Conservation (phyloP, 192 early-diverging fungal species). For the Globomyces pollinis-pini region DNA sequence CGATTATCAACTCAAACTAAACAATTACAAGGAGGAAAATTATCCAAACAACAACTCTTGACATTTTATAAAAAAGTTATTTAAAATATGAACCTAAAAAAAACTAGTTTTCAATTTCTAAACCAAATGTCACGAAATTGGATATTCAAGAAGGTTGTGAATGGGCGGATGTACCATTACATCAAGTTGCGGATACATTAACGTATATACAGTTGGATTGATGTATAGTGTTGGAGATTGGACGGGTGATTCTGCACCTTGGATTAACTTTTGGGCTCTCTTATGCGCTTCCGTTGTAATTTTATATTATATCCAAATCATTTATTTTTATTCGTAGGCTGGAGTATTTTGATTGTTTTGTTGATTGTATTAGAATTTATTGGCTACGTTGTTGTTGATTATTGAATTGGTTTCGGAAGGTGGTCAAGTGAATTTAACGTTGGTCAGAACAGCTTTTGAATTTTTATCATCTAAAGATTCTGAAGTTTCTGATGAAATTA, state of each 20-base stretch:
- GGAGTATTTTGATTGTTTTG: not conserved
- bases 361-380: conserved; percentile 2
- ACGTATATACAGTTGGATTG: conserved; percentile 12
- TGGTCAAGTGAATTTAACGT: not conserved
- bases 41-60: conserved; percentile 33
- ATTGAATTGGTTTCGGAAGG: not conserved
- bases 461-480: conserved; percentile 1
- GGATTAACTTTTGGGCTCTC: conserved; percentile 41
- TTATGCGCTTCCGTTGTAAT: conserved; percentile 28
- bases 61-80: conserved; percentile 35
- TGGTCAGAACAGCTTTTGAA: conserved; percentile 1
- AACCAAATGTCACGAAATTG: conserved; percentile 6
- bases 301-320: conserved; percentile 24
- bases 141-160: conserved; percentile 30
- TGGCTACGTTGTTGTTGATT: not conserved
- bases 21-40: conserved; percentile 13
- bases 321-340: no score
- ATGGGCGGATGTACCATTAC: conserved; percentile 11
- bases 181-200: conserved; percentile 20
- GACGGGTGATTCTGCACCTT: conserved; percentile 29
- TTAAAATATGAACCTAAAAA: no score
- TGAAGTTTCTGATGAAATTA: not conserved
- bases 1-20: conserved; percentile 28
- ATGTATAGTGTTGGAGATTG: conserved; percentile 31
- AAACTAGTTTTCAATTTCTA: not conserved